Evolutionary conservation across 805 yeast species (phyloP), one percentile per base, ranked within the genome.

Genomic region (Pichia paraexigua): DNA sequence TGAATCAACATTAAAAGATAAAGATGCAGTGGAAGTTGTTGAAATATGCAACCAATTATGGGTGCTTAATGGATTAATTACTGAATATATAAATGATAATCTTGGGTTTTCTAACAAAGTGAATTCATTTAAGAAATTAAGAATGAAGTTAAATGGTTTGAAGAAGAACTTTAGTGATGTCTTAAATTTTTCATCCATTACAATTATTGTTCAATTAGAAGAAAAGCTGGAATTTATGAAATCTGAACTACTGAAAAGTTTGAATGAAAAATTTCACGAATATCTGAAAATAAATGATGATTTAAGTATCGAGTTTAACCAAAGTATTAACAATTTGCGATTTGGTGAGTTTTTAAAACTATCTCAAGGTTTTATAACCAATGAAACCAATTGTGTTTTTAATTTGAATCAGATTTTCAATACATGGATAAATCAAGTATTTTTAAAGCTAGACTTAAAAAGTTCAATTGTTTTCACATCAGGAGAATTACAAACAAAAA

Each of bases 11-110:
- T 25, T 37, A 6, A 35, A 45, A 25, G 42, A 46, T 18, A 30
- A 39, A 1, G 63, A 61, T 24, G 53, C 57, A 46, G 41, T 57
- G 8, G 48, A 58, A 21, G 62, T 65, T 42, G 52, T 65, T n/a
- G 68, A 64, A n/a, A 45, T 60, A 1, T 63, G 68, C 42, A 66
- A 66, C 48, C 56, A 57, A 44, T 53, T 68, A 28, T 65, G 69
- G 68, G 56, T 64, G 12, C 58, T 68, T 25, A 57, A 60, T 25
- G 70, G 68, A 7, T 49, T 66, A 7, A 24, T 66, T 15, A 59
- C 54, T 35, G 69, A 67, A 43, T 46, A 64, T 21, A 27, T 35
- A 5, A 40, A 58, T 2, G 13, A 27, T 1, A 41, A 50, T 30
- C n/a, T 30, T 3, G 50, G 53, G 24, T 59, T 63, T 39, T 57